Conservation (phyloP, 108 stramenopile species). For the Nitzschia sp. region DNA sequence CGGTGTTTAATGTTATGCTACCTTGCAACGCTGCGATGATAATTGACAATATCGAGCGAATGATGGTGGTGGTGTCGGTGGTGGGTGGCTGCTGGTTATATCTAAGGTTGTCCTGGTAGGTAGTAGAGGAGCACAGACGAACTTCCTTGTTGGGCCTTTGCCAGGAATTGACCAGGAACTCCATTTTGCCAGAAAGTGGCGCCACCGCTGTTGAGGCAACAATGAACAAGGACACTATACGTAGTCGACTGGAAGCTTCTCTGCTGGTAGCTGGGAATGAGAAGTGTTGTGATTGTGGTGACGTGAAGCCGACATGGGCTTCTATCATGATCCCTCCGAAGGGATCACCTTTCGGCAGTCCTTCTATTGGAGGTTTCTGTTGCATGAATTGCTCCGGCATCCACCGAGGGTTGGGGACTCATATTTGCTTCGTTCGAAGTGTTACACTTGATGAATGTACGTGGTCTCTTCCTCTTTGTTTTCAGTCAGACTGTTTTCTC, state of each 20-base stretch:
- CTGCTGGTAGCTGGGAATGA: constrained; percentile 59
- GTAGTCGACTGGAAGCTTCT: constrained; percentile 36
- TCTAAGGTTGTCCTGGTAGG: no score
- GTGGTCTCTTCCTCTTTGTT: constrained; percentile 16
- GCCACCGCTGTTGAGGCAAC: not conserved
- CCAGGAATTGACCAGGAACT: no score
- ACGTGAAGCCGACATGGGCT: constrained; percentile 83
- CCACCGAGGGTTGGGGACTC: constrained; percentile 85
- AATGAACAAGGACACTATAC: not conserved
- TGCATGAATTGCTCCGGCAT: constrained; percentile 90
- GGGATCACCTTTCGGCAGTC: not conserved
- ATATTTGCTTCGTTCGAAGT: constrained; percentile 86
- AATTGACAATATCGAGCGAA: no score
- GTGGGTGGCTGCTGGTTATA: no score
- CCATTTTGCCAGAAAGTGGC: no score
- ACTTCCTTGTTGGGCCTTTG: no score
- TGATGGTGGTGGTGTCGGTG: no score
- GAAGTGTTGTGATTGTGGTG: constrained; percentile 72
- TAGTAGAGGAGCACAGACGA: no score
- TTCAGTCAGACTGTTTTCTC: no score
- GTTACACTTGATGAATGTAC: constrained; percentile 63
- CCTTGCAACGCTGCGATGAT: no score
- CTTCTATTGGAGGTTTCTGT: constrained; percentile 54
- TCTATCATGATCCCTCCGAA: constrained; percentile 61
- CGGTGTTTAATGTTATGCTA: no score